Percentiles rank a stretch among this genome's conserved stretches.
Evolutionary conservation across 148 eudicot species (phyloP).

Genomic region (Simmondsia chinensis): DNA sequence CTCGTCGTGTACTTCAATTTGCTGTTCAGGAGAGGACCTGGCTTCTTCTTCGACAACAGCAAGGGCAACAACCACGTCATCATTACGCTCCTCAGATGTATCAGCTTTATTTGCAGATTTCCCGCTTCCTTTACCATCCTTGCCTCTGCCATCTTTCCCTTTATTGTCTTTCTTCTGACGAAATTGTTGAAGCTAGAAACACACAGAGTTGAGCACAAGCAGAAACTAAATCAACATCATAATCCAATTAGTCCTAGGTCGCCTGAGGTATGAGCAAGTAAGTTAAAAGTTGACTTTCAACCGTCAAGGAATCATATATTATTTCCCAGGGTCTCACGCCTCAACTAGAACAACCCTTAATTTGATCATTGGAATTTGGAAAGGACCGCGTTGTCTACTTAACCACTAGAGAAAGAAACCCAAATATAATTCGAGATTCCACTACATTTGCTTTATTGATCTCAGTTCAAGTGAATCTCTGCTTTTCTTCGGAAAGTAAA

Average conservation of each 20-base stretch:
- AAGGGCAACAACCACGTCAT: constrained; percentile 16
- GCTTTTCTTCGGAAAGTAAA: no score
- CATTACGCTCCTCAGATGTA: constrained; percentile 29
- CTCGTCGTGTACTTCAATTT: constrained; percentile 11
- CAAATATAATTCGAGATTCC: no score
- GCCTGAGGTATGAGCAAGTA: not conserved
- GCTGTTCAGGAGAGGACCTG: constrained; percentile 20
- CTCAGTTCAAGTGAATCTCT: no score
- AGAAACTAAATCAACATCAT: constrained; percentile 6
- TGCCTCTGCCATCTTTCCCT: constrained; percentile 32
- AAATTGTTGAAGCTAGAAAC: constrained; percentile 79
- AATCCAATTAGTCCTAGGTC: not conserved
- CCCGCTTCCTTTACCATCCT: constrained; percentile 26
- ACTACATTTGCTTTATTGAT: no score
- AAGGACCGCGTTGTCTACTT: no score
- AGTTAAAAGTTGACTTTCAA: not conserved
- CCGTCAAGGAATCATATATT: no score
- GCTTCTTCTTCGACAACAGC: constrained; percentile 10
- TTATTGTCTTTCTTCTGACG: constrained; percentile 73
- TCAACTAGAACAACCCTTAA: no score
- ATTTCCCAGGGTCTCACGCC: no score
- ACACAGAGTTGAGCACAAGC: constrained; percentile 6
- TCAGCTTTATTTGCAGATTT: constrained; percentile 35
- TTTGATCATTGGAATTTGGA: no score
- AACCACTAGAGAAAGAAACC: no score